Base-by-base conservation (phyloP, 805 yeast genomes). In the Candida xyloterini region DNA sequence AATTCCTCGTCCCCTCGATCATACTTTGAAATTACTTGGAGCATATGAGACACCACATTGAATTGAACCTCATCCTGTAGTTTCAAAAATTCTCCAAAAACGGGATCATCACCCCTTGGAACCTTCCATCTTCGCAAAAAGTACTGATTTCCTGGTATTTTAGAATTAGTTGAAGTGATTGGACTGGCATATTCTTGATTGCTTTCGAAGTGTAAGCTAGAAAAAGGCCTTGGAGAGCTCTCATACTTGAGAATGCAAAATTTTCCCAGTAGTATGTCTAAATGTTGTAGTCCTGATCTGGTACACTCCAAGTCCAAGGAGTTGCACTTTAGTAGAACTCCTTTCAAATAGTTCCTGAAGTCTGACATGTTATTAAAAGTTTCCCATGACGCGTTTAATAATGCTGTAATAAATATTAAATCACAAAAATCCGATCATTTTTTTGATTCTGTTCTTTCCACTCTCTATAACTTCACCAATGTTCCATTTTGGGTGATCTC, bases 21-120 rank as follows among this genome's bases (percentile, higher is more conserved):
- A 30, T 15, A 25, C 30, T 26, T 28, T 42, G 47, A 42, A 51
- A 51, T 49, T 23, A 58, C 46, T 11, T 56, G 35, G 18, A 73
- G 49, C 23, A 71, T 54, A 11, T 63, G 53, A 2, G 62, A 54
- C 2, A 70, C 68, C 4, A 81, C 40, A 49, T 83, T 83, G 52
- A 59, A 71, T 33, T 71, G 70, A 55, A 78, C 74, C 21, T 60
- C 61, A 51, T 78, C 76, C 53, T 82, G 90, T 10, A 73, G 57
- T 7, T 41, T 37, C 3, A 69, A 44, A 51, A 78, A 76, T 32
- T 66, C 64, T 9, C 42, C 42, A 16, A 38, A 38, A 9, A 31
- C 15, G 5, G 7, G 20, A 22, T 38, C 42, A 7, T 27, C 28
- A 10, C 10, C 11, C 15, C 22, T 27, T 15, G 42, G 42, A 15